A percentile compares a stretch with the other conserved stretches of the same genome.
phyloP scores from a whole-genome alignment of 805 yeast species.

The Cyberlindnera mycetangii region DNA sequence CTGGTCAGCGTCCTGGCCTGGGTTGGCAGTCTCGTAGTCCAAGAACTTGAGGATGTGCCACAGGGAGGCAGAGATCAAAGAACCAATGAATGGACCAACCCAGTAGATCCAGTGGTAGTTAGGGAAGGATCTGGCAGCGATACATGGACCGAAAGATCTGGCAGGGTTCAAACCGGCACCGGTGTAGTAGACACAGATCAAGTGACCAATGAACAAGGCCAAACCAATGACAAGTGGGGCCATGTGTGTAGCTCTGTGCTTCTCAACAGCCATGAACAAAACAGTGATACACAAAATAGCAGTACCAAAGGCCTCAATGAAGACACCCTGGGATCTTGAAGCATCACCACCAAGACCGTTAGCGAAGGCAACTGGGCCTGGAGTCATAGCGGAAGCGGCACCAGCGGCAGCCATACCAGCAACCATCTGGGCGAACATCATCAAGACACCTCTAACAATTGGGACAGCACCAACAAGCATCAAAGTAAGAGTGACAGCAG shows the following conservation, averaged over 20 bases:
- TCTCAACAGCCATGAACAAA: constrained; percentile 79
- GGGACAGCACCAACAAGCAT: constrained; percentile 71
- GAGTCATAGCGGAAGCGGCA: constrained; percentile 82
- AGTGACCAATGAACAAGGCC: constrained; percentile 76
- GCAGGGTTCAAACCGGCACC: constrained; percentile 95
- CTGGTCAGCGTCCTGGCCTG: constrained; percentile 61
- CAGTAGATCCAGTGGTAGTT: constrained; percentile 88
- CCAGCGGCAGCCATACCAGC: constrained; percentile 94
- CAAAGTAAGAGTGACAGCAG: constrained; percentile 78
- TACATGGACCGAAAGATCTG: constrained; percentile 79
- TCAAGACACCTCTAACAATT: constrained; percentile 64
- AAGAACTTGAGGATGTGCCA: constrained; percentile 65
- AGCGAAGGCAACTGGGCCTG: constrained; percentile 70
- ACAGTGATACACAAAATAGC: constrained; percentile 72
- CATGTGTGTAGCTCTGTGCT: constrained; percentile 67
- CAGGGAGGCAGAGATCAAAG: constrained; percentile 60
- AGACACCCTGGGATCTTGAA: constrained; percentile 71
- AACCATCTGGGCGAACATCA: constrained; percentile 66
- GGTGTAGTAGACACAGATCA: constrained; percentile 76
- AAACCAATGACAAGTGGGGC: constrained; percentile 86
- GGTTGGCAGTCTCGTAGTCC: constrained; percentile 66
- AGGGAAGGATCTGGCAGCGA: constrained; percentile 74
- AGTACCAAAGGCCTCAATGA: constrained; percentile 81
- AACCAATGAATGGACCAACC: constrained; percentile 82
- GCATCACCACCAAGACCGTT: constrained; percentile 70